Percentiles rank a stretch among this genome's conserved stretches.
Conservation (phyloP, 2,329 filamentous ascomycete species). For the Talaromyces rugulosus region DNA sequence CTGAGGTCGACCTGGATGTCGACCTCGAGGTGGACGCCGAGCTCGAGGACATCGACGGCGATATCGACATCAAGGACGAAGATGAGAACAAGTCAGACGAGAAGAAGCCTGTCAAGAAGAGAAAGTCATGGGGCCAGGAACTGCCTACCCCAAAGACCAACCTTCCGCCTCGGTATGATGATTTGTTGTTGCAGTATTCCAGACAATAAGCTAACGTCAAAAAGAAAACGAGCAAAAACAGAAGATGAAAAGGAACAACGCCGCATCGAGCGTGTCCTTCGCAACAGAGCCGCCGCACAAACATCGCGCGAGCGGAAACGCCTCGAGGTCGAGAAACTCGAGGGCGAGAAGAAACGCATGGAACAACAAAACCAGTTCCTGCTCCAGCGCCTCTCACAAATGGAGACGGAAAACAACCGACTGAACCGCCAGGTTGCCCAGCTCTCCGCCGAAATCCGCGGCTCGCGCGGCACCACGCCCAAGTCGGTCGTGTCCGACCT, state of each 20-base stretch:
- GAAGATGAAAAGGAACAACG: slow-evolving; percentile 99
- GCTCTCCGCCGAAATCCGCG: slow-evolving; percentile 43
- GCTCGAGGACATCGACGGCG: not conserved
- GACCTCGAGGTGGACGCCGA: not conserved
- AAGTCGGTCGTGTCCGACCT: slow-evolving; percentile 31
- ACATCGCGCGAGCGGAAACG: slow-evolving; percentile 94
- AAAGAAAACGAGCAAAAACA: slow-evolving; percentile 92
- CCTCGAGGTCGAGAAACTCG: slow-evolving; percentile 79
- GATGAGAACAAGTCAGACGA: slow-evolving; percentile 38
- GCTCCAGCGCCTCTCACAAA: slow-evolving; percentile 58
- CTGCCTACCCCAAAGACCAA: slow-evolving; percentile 95
- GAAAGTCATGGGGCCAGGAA: slow-evolving; percentile 98
- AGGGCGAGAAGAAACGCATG: slow-evolving; percentile 59
- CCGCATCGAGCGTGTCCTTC: slow-evolving; percentile 91
- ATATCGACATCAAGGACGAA: slow-evolving; percentile 15
- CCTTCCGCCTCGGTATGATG: slow-evolving; percentile 68
- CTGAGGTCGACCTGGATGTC: not conserved
- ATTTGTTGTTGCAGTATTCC: not conserved
- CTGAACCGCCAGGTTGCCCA: slow-evolving; percentile 49
- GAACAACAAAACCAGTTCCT: slow-evolving; percentile 71
- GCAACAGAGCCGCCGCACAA: slow-evolving; percentile 92
- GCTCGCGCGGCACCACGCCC: slow-evolving; percentile 36
- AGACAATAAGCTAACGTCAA: slow-evolving; percentile 13
- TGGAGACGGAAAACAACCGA: slow-evolving; percentile 52
- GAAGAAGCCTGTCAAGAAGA: slow-evolving; percentile 82